A percentile compares a stretch with the other conserved stretches of the same genome.
Evolutionary conservation across 352 stramenopile genomes (phyloP).

Genomic region (Pythium aquatile): DNA sequence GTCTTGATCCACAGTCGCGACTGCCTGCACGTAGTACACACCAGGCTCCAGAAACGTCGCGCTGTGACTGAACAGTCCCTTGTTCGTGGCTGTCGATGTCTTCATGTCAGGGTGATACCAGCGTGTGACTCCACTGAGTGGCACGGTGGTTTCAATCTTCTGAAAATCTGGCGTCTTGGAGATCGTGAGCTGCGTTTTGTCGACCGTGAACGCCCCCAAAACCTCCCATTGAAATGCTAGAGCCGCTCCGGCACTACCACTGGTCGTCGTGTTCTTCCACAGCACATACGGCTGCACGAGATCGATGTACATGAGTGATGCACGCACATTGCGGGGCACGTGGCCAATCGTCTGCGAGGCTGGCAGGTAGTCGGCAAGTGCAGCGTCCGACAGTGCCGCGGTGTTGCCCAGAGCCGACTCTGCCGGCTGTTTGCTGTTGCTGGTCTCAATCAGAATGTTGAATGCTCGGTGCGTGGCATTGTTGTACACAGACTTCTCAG

Average conservation of each 20-base stretch:
- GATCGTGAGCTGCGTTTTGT: constrained; percentile 30
- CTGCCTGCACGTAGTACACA: constrained; percentile 58
- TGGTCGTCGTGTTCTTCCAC: constrained; percentile 39
- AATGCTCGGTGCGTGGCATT: constrained; percentile 89
- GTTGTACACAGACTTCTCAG: constrained; percentile 89
- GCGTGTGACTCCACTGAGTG: constrained; percentile 48
- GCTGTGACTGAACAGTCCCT: constrained; percentile 44
- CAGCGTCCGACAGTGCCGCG: constrained; percentile 40
- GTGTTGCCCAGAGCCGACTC: constrained; percentile 66
- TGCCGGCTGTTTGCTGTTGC: constrained; percentile 80
- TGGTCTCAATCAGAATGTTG: constrained; percentile 95
- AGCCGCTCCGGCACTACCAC: constrained; percentile 10
- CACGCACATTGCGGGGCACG: constrained; percentile 90
- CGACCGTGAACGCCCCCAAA: constrained; percentile 24
- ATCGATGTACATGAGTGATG: constrained; percentile 91
- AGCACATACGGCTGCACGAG: constrained; percentile 92
- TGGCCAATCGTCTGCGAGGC: constrained; percentile 42
- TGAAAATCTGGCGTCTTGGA: constrained; percentile 39
- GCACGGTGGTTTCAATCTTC: constrained; percentile 26
- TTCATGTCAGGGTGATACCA: constrained; percentile 62
- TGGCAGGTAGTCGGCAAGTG: constrained; percentile 46
- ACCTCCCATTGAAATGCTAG: constrained; percentile 56
- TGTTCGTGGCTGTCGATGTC: constrained; percentile 32
- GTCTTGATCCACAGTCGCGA: constrained; percentile 64
- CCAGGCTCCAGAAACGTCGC: constrained; percentile 38